phyloP scores from a whole-genome alignment of 441 rosid genomes.

The Brassica hybrid region DNA sequence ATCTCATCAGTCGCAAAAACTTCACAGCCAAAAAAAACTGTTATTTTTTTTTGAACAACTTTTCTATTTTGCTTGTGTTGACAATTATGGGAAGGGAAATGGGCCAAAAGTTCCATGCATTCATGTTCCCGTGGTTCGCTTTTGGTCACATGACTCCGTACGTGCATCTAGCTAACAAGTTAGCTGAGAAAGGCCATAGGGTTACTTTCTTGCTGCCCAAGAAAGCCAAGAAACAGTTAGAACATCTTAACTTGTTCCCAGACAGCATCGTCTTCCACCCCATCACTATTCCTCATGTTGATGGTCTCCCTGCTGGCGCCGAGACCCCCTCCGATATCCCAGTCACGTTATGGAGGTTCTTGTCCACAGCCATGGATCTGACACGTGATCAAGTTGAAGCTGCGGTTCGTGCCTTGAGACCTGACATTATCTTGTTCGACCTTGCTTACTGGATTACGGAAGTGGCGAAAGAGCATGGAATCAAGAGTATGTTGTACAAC shows the following conservation, averaged over 20 bases:
- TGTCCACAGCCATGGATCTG: slow-evolving; percentile 34
- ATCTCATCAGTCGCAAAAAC: neutral
- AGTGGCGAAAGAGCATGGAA: slow-evolving; percentile 28
- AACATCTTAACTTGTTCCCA: slow-evolving; percentile 44
- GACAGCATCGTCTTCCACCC: slow-evolving; percentile 39
- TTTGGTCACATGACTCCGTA: slow-evolving; percentile 41
- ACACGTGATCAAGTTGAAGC: slow-evolving; percentile 40
- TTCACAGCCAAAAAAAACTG: neutral
- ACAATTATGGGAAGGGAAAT: neutral
- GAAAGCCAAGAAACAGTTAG: slow-evolving; percentile 29
- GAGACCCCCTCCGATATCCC: slow-evolving; percentile 50
- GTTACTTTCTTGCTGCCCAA: slow-evolving; percentile 39
- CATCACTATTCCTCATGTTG: slow-evolving; percentile 42
- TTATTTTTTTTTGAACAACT: no score
- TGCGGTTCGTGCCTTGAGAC: slow-evolving; percentile 17
- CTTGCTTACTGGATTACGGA: slow-evolving; percentile 45
- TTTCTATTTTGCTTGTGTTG: no score
- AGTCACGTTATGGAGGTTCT: neutral
- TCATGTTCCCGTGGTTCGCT: slow-evolving; percentile 37
- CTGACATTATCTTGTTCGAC: slow-evolving; percentile 44
- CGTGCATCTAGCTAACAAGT: slow-evolving; percentile 40
- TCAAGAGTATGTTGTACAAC: slow-evolving; percentile 36
- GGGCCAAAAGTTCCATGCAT: slow-evolving; percentile 24
- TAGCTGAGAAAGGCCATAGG: slow-evolving; percentile 40
- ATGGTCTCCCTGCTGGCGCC: slow-evolving; percentile 46